Percentiles rank a stretch among this genome's conserved stretches.
phyloP scores from a whole-genome alignment of 768 basidiomycete genomes.

The Clathrus columnatus region DNA sequence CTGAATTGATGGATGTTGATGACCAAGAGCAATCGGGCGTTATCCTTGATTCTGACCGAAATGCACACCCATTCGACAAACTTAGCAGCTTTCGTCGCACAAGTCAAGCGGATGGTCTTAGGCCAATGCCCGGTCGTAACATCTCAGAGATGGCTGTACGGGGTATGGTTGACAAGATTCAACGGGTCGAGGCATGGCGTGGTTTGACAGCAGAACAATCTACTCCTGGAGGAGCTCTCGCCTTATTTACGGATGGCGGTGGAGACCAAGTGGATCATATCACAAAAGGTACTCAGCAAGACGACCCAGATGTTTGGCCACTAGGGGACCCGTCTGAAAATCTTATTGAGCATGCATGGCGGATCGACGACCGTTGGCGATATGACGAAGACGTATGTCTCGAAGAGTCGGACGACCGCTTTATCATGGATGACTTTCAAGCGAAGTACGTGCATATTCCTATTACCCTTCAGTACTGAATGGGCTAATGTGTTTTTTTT shows the following conservation, averaged over 20 bases:
- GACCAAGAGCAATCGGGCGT: background rate
- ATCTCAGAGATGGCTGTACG: background rate
- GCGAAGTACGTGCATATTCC: constrained; percentile 30
- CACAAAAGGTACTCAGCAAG: constrained; percentile 18
- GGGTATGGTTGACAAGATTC: background rate
- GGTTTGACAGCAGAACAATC: constrained; percentile 9
- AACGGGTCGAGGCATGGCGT: constrained; percentile 6
- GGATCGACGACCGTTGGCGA: constrained; percentile 53
- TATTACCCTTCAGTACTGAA: background rate
- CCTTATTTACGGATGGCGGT: constrained; percentile 5
- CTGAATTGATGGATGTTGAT: background rate
- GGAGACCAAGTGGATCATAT: background rate
- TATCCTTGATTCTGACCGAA: constrained; percentile 1
- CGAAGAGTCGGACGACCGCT: constrained; percentile 55
- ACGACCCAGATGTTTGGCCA: constrained; percentile 18
- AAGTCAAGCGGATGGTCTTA: background rate
- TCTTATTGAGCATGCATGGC: constrained; percentile 31
- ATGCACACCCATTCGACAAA: background rate
- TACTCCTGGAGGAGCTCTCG: constrained; percentile 3
- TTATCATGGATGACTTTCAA: constrained; percentile 65
- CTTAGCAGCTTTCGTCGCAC: background rate
- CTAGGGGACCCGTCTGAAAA: constrained; percentile 16
- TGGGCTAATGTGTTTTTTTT: constrained; percentile 5
- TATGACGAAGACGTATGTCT: constrained; percentile 55
- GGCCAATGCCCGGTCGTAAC: background rate